Percentiles rank a stretch among this genome's conserved stretches.
These are phyloP conservation scores for Rauvolfia tetraphylla DNA, from an alignment of 257 asterid genomes.

Conservation along the genomic window DNA sequence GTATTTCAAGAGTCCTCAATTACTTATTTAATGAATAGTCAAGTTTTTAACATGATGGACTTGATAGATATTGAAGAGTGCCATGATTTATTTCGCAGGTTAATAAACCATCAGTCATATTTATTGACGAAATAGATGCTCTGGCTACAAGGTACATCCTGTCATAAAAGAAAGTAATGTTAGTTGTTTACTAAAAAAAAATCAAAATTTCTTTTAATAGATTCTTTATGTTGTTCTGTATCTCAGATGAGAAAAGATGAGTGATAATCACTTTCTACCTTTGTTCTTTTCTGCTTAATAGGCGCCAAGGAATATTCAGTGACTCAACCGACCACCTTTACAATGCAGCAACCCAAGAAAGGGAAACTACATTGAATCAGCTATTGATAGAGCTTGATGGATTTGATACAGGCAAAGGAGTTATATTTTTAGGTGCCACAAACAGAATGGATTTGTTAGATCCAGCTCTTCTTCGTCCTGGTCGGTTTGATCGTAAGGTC, in stretches of 20 bases:
- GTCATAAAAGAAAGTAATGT: not conserved
- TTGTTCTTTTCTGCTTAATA: slow-evolving; percentile 28
- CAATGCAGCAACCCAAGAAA: slow-evolving; percentile 91
- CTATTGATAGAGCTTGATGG: slow-evolving; percentile 95
- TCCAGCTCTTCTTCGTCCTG: slow-evolving; percentile 99
- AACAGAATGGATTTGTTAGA: slow-evolving; percentile 93
- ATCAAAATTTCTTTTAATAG: not conserved
- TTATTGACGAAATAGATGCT: slow-evolving; percentile 98
- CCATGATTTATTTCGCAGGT: slow-evolving; percentile 56
- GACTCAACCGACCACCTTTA: slow-evolving; percentile 50
- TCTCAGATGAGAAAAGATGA: not conserved
- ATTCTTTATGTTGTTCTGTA: not conserved
- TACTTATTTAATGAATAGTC: not conserved
- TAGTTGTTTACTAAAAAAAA: not conserved
- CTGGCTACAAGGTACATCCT: slow-evolving; percentile 77
- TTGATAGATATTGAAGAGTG: slow-evolving; percentile 18
- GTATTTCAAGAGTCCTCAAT: not conserved
- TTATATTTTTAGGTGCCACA: slow-evolving; percentile 95
- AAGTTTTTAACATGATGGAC: not conserved
- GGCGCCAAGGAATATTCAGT: slow-evolving; percentile 81
- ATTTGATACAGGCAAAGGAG: slow-evolving; percentile 98
- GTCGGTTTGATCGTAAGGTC: slow-evolving; percentile 99
- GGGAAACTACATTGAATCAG: slow-evolving; percentile 97
- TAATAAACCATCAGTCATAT: slow-evolving; percentile 92
- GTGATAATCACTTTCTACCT: not conserved